A percentile compares a stretch with the other conserved stretches of the same genome.
Conservation (phyloP, 202 grass and related monocot species). For the Carex arenaria region DNA sequence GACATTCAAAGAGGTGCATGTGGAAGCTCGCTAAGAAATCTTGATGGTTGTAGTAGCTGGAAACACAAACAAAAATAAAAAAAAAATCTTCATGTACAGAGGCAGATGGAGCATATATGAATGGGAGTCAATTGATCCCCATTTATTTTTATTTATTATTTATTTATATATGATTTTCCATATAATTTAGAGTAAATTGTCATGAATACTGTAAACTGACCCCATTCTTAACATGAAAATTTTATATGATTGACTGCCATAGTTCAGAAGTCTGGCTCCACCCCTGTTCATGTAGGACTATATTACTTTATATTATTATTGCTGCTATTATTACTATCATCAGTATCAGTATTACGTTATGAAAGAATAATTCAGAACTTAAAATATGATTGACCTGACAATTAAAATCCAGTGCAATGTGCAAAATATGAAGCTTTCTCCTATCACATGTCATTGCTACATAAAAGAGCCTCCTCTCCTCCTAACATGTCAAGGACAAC, state of each 20-base stretch:
- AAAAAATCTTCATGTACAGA: not conserved
- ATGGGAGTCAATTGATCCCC: no score
- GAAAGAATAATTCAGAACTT: conserved; percentile 20
- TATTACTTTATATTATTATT: not conserved
- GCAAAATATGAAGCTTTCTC: conserved; percentile 76
- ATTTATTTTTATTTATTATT: no score
- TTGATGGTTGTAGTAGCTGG: conserved; percentile 81
- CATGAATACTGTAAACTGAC: no score
- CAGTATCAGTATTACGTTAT: conserved; percentile 3
- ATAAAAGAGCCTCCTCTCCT: conserved; percentile 91
- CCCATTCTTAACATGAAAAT: no score
- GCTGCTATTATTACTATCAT: not conserved
- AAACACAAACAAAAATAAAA: conserved; percentile 22
- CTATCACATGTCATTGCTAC: conserved; percentile 88
- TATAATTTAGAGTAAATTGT: no score
- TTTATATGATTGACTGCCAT: no score
- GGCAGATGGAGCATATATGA: no score
- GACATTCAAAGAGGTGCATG: conserved; percentile 60
- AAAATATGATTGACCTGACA: conserved; percentile 49
- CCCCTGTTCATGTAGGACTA: not conserved
- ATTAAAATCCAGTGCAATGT: conserved; percentile 63
- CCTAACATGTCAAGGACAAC: conserved; percentile 37
- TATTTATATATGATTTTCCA: no score
- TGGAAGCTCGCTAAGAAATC: conserved; percentile 86
- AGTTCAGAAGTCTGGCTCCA: no score